Evolutionary conservation across 306 rosid genomes (phyloP), one percentile per base, ranked within the genome.

Genomic region (Canavalia gladiata): DNA sequence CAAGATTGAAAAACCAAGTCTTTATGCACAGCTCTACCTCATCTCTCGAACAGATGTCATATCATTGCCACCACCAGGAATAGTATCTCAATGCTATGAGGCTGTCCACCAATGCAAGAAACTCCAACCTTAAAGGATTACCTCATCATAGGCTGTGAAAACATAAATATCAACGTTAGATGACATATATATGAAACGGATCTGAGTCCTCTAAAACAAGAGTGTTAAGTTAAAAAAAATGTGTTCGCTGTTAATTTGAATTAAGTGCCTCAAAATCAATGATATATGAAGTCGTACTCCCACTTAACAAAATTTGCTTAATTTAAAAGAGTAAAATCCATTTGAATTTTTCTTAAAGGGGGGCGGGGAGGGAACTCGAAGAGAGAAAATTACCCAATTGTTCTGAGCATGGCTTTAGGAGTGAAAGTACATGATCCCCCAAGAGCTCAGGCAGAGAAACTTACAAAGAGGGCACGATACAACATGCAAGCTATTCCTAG

Each of bases 391-490:
- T 86, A 90, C 97, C 91, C 45, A 4, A 69, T 63, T 57, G 72
- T 50, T 79, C 74, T 60, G 65, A 30, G 72, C 65, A 31, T 64
- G 72, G 85, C 73, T 82, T 84, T 72, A 70, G 74, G 57, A 72
- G 74, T 37, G 80, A 86, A 82, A 41, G 83, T 37, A 75, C 65
- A 52, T 39, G 31, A 84, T 75, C 81, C 81, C 34, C 63, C 83
- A 74, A 84, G 86, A 88, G 87, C 91, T 85, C 97, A 77, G 88
- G 88, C 94, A 85, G 82, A 75, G 74, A 85, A 84, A 82, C 67
- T 82, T 68, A 68, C 67, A 89, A 82, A 72, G 64, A 72, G 75
- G 41, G 28, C 74, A 78, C 9, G 57, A 79, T 10, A 70, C 77
- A 41, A 84, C 86, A 45, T 81, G 69, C 70, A 71, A 68, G 64